These are phyloP conservation scores for Schwanniomyces pseudopolymorphus DNA, from an alignment of 805 yeast species.

Conservation along the genomic window DNA sequence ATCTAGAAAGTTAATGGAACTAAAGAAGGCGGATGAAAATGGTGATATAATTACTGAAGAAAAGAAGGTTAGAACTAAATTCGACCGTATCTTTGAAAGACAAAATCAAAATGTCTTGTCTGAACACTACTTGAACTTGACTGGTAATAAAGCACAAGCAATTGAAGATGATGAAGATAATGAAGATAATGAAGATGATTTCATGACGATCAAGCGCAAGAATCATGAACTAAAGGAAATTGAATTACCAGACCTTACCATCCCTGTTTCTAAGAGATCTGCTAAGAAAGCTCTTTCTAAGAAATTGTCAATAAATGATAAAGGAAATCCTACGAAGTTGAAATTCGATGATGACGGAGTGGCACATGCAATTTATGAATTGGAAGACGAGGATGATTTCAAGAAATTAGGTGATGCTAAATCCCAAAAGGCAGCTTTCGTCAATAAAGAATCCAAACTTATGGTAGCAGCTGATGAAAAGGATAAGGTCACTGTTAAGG, in stretches of 20 bases:
- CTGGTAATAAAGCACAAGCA: conserved; percentile 37
- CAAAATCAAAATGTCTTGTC: conserved; percentile 89
- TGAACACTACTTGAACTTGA: conserved; percentile 80
- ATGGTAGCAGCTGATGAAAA: conserved; percentile 73
- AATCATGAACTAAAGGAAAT: conserved; percentile 70
- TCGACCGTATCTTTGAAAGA: conserved; percentile 94
- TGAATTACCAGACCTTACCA: conserved; percentile 59
- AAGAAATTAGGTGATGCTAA: conserved; percentile 67
- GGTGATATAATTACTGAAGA: conserved; percentile 52
- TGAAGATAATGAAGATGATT: conserved; percentile 61
- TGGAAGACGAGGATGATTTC: conserved; percentile 89
- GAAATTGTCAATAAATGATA: conserved; percentile 61
- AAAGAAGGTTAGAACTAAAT: conserved; percentile 71
- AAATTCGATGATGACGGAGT: conserved; percentile 92
- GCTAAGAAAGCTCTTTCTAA: conserved; percentile 85
- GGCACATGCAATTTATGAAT: conserved; percentile 88
- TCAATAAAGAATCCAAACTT: conserved; percentile 60
- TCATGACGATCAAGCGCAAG: conserved; percentile 73
- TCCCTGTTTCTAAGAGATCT: conserved; percentile 79
- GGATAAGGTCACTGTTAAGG: conserved; percentile 76
- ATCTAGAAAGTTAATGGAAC: conserved; percentile 63
- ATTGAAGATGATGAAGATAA: conserved; percentile 29
- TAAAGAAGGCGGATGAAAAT: conserved; percentile 52
- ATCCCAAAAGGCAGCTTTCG: conserved; percentile 64
- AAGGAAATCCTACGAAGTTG: conserved; percentile 74